phyloP scores from a whole-genome alignment of 345 rosid species.

The Mallotus nudiflorus region DNA sequence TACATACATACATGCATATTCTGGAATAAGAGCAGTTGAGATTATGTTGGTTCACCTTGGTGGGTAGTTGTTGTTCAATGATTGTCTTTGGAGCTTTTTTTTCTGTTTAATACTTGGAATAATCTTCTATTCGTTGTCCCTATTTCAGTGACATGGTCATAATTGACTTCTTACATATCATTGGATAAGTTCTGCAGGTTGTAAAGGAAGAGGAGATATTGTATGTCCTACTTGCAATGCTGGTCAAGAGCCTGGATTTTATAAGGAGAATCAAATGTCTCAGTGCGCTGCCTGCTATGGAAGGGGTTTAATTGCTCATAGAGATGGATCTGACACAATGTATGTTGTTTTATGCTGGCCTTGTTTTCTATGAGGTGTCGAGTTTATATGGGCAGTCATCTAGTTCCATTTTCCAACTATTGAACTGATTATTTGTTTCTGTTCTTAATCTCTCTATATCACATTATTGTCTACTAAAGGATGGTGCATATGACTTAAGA shows the following conservation, averaged over 20 bases:
- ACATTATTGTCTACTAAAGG: not conserved
- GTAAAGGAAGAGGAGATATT: constrained; percentile 70
- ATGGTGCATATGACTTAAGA: not conserved
- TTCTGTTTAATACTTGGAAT: not conserved
- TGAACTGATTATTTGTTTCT: not conserved
- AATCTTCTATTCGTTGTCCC: not conserved
- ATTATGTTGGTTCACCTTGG: constrained; percentile 3
- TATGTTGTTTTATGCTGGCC: constrained; percentile 31
- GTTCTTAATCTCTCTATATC: not conserved
- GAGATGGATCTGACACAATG: constrained; percentile 92
- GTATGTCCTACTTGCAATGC: constrained; percentile 71
- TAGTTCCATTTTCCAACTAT: not conserved
- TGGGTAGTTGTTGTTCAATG: not conserved
- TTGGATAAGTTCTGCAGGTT: constrained; percentile 43
- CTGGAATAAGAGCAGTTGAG: not conserved
- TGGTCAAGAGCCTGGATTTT: constrained; percentile 75
- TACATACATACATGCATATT: too few relatives aligned
- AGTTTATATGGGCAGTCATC: constrained; percentile 5
- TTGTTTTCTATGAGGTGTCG: not conserved
- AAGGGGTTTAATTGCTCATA: constrained; percentile 91
- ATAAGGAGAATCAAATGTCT: constrained; percentile 71
- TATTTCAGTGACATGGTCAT: not conserved
- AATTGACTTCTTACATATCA: not conserved
- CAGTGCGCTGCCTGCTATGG: constrained; percentile 69
- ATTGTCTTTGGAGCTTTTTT: not conserved